Evolutionary conservation across 768 basidiomycete species (phyloP), one percentile per base, ranked within the genome.

Genomic region (Boletus insuetus): DNA sequence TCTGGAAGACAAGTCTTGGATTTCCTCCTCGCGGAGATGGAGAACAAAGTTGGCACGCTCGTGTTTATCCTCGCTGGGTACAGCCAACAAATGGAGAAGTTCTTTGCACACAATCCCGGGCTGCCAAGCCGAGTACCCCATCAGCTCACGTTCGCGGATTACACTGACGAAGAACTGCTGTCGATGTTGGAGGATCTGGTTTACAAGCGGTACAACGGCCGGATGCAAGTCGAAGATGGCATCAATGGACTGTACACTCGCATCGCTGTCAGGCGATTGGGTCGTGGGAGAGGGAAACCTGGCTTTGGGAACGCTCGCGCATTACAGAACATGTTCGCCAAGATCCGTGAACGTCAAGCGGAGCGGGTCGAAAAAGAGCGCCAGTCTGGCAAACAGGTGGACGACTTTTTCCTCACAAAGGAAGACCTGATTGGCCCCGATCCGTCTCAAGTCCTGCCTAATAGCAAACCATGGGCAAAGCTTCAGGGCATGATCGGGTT

Each of bases 91-190:
- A 89, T 89, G 87, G 87, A 89, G 57, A 83, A 77, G 48, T 89
- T 89, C 70, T 89, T 89, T 56, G 84, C 87, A 55, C 86, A 87
- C 60, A 89, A 89, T 56, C 86, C 87, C 3, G 87, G 87, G 2
- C 59, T 89, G 6, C 69, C 71, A 3, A 88, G 86, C 67, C 83
- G 87, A 10, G 83, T 89, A 4, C 87, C 87, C 0, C 76, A 83
- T 57, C 70, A 70, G 24, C 73, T 89, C 47, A 71, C 79, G 24
- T 89, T 89, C 57, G 69, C 71, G 3, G 87, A 89, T 60, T 89
- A 89, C 63, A 74, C 69, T 3, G 83, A 89, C 44, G 59, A 68
- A 2, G 83, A 88, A 53, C 68, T 88, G 2, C 64, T 80, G 49
- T 57, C 67, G 4, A 87, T 88, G 79, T 66, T 87, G 24, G 76